Base-by-base conservation (phyloP, 2,329 filamentous ascomycete genomes). In the Kalmusia sp. region DNA sequence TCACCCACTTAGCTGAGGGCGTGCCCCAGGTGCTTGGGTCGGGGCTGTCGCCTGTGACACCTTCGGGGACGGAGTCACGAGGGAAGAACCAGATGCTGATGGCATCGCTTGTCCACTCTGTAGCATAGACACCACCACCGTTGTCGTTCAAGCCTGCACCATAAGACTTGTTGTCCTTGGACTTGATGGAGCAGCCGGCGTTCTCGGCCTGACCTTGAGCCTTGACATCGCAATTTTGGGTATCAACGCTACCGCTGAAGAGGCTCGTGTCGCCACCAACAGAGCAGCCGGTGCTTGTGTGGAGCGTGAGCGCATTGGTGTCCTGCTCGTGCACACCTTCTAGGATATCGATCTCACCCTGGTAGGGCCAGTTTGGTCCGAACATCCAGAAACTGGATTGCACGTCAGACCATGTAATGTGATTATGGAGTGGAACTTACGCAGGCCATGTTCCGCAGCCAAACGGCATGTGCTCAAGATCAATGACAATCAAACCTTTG, bases 71-170 rank as follows among this genome's bases (percentile, higher is more conserved):
- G 12, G 71, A 70, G 57, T 72, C 73, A n/a, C 90, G 87, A 0
- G 87, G 80, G 76, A 96, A 97, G 82, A 91, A 93, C 85, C 87
- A 97, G 59, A 96, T 81, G 34, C 82, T 82, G 72, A 98, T 95
- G 58, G 80, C 80, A 0, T 82, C 70, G 25, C 82, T 81, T 2
- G 88, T 91, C 90, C 92, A 96, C 55, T 76, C 66, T 12, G 75
- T 79, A 17, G 77, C 79, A 58, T 77, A 82, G 39, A 81, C 75
- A 43, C 74, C 78, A 45, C 79, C 79, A 22, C 65, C 64, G 49
- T 72, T 75, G 12, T 59, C 49, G 65, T 82, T 89, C 72, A 88
- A 83, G 0, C 71, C 77, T 4, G 71, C 69, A 30, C 86, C 86
- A 51, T 80, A 87, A 47, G 71, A 75, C 30, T 65, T 59, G 21